Evolutionary conservation across 495 filamentous ascomycete genomes (phyloP), one percentile per base, ranked within the genome.

Genomic region (Diplogelasinospora grovesii): DNA sequence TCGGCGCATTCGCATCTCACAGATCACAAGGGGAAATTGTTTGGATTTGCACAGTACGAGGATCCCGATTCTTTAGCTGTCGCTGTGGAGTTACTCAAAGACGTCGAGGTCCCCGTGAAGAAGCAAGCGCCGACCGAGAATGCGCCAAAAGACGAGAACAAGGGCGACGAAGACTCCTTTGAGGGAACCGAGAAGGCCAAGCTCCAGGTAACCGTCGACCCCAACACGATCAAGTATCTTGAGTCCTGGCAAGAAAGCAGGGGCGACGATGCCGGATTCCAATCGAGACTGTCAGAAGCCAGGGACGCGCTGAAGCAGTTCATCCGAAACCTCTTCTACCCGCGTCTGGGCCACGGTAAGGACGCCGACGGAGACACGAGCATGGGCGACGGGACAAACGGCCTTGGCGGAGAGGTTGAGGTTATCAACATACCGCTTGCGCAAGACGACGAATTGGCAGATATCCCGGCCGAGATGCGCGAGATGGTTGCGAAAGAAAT

Each of bases 31-130:
- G 78, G 80, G 32, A 85, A 82, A 57, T 78, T 79, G 39, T 97
- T 97, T 68, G 93, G 92, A 25, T 97, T 99, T 66, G 92, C 89
- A 45, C 89, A 97, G 66, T 99, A 84, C 65, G 90, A 95, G 44
- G 89, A 97, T 65, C 78, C 83, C 22, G 85, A 95, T 58, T 89
- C 87, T 50, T 72, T 99, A 50, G 79, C 79, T 65, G 81, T 81
- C 36, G 92, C 90, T 40, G 81, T 88, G 41, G 87, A 94, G 64
- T 78, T 90, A 32, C 76, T 96, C 54, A 82, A 78, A 65, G 83
- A 89, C 54, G 71, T 98, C 40, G 74, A 93, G 62, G 81, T 97
- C 34, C 93, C 92, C 42, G 66, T 83, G 41, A 85, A 86, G 68
- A 82, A 74, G 59, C 82, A 85, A 50, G 48, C 61, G 11, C 64